Evolutionary conservation across 805 yeast species (phyloP), one percentile per base, ranked within the genome.

Genomic region (Lachancea dasiensis): DNA sequence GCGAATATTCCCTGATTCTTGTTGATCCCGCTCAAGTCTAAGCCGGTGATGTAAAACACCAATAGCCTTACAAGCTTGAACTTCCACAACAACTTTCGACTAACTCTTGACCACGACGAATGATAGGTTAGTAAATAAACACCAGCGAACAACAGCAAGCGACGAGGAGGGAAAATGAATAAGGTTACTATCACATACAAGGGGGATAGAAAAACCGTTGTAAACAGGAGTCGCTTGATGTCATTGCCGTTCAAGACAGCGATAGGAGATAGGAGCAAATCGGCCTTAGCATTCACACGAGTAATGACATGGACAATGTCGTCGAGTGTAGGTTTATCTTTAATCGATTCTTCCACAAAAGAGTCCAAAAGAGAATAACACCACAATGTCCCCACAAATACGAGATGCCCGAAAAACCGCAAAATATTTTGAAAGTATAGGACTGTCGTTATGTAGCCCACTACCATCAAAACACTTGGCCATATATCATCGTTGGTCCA

Each of bases 401-500:
- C 59, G 33, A 86, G 54, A 64, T 89, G 96, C 10, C 95, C 96
- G 41, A 81, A 70, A 69, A 85, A 86, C n/a, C 75, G 75, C 25
- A 86, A 72, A 37, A 87, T 60, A n/a, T 67, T 62, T 51, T 87
- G 95, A 56, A 84, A 85, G 61, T 87, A 85, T n/a, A 82, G 61
- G 15, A 86, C 83, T 3, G 72, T 54, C 4, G 81, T 62, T 1
- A 77, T 65, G 57, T 74, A 79, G 9, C 67, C 49, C 2, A 76
- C 64, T 17, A 82, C 71, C 31, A 81, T 50, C 19, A 86, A 68
- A 14, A 83, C 65, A 50, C 86, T 77, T 39, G 80, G 63, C 86
- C 90, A 86, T 23, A 73, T 68, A 56, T 86, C 92, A 25, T 83
- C 89, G 45, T 79, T 79, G 2, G 97, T 84, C 98, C 98, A 90